These are phyloP conservation scores for Chlorophyllum brunneum DNA, from an alignment of 768 basidiomycete genomes.

Conservation along the genomic window DNA sequence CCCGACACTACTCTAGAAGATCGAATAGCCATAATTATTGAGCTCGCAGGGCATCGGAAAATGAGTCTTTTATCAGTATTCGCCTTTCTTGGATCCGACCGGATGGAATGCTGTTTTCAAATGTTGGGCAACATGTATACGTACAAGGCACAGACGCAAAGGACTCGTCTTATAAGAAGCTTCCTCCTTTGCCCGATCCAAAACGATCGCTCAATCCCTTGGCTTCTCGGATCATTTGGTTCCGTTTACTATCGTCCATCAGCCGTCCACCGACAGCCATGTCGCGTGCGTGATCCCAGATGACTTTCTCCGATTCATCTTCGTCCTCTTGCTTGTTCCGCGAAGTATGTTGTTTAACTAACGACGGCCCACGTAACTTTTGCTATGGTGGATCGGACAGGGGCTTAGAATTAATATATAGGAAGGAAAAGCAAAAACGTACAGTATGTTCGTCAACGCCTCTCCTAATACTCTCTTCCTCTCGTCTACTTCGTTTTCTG, in stretches of 20 bases:
- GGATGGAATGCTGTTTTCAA: too few species aligned
- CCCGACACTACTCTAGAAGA: too few species aligned
- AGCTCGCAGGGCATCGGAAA: too few species aligned
- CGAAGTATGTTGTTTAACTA: constrained; percentile 50
- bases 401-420: background rate
- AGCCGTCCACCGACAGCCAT: constrained; percentile 85
- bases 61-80: too few species aligned
- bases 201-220: constrained; percentile 81
- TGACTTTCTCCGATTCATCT: constrained; percentile 49
- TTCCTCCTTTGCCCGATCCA: constrained; percentile 65
- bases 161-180: constrained; percentile 45
- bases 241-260: constrained; percentile 84
- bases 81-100: too few species aligned
- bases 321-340: constrained; percentile 36
- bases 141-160: background rate
- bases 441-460: constrained; percentile 83
- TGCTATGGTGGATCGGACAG: constrained; percentile 25
- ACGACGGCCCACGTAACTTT: constrained; percentile 47
- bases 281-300: constrained; percentile 92
- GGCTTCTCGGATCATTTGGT: constrained; percentile 76
- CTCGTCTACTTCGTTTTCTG: constrained; percentile 56
- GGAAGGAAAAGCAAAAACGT: constrained; percentile 20
- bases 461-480: constrained; percentile 61
- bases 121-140: too few species aligned
- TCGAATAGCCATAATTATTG: too few species aligned